Percentiles rank a stretch among this genome's conserved stretches.
Conservation (phyloP, 2,329 filamentous ascomycete species). For the Fusarium sp. region DNA sequence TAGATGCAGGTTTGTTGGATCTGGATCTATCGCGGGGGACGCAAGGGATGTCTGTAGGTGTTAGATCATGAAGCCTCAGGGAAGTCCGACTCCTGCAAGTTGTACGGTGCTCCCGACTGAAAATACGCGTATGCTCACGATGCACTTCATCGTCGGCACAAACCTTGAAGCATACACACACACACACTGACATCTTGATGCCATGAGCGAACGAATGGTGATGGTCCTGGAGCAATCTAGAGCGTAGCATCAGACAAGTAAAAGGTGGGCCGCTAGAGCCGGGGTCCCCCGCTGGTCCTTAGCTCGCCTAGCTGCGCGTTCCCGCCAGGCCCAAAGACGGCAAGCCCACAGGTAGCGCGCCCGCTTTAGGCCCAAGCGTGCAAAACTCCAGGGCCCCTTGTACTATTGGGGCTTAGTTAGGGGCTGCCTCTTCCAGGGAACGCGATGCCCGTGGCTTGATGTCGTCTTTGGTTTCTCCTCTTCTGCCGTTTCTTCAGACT, state of each 20-base stretch:
- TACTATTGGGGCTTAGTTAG: slow-evolving; percentile 26
- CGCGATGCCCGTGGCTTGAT: slow-evolving; percentile 16
- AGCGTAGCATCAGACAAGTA: slow-evolving; percentile 27
- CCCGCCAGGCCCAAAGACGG: slow-evolving; percentile 42
- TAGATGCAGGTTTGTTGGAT: slow-evolving; percentile 14
- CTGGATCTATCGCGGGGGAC: slow-evolving; percentile 11
- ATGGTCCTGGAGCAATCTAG: slow-evolving; percentile 36
- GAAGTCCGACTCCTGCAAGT: too few species aligned
- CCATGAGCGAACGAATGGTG: slow-evolving; percentile 22
- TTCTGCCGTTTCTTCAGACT: slow-evolving; percentile 14
- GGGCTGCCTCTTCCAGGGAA: slow-evolving; percentile 14
- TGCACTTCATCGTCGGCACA: not conserved
- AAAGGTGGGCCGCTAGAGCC: slow-evolving; percentile 13
- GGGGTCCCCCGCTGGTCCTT: slow-evolving; percentile 26
- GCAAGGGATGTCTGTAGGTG: not conserved
- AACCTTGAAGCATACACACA: not conserved
- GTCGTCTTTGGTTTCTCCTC: slow-evolving; percentile 19
- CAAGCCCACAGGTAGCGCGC: slow-evolving; percentile 43
- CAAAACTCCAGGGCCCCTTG: slow-evolving; percentile 26
- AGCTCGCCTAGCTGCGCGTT: slow-evolving; percentile 22
- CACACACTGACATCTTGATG: slow-evolving; percentile 17
- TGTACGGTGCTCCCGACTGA: too few species aligned
- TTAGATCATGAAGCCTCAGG: not conserved
- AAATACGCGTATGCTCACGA: not conserved
- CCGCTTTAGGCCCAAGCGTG: slow-evolving; percentile 46